Evolutionary conservation across 805 yeast genomes (phyloP), one percentile per base, ranked within the genome.

Genomic region (Ogataea saltuana): DNA sequence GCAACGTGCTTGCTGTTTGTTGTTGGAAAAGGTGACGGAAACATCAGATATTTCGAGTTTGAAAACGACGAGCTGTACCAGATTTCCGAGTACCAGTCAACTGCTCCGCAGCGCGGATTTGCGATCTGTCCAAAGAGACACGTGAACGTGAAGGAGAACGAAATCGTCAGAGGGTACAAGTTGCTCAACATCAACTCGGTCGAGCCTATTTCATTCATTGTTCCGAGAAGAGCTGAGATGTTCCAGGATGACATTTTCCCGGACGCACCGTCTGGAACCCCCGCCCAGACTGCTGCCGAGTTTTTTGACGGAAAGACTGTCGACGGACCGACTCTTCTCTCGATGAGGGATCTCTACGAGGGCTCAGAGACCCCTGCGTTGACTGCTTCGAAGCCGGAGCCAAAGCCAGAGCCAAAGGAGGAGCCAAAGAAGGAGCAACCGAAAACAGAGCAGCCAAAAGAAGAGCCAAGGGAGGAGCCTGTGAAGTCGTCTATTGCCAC

Each of bases 11-110:
- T 90, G 45, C 72, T 93, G 46, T 93, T 85, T 60, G 70, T 93
- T 48, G 98, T 96, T 23, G 99, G 99, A 55, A 91, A 93, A 66
- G 97, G 97, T 64, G 99, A 93, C 65, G 98, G 98, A 56, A 93
- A 91, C 64, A 88, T 93, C 58, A 86, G 97, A 59, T 91, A 91
- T 68, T 93, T 72, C 61, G 99, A 93, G 70, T 88, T 78, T 64
- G 88, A 82, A 49, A 80, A 86, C 56, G 97, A 91, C 58, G 85
- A 82, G 57, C 72, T 93, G 43, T 82, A 74, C 65, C 88, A 85
- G 54, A 69, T 93, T 46, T 86, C 96, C n/a, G 97, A 91, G 63
- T 93, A 77, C 64, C 82, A 83, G 48, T 88, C 97, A 3, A 78
- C 81, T 2, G 95, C 88, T 25, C 93, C 99, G 2, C 99, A 93